These are phyloP conservation scores for Eutypa lata DNA, from an alignment of 2,329 filamentous ascomycete genomes.

Conservation along the genomic window DNA sequence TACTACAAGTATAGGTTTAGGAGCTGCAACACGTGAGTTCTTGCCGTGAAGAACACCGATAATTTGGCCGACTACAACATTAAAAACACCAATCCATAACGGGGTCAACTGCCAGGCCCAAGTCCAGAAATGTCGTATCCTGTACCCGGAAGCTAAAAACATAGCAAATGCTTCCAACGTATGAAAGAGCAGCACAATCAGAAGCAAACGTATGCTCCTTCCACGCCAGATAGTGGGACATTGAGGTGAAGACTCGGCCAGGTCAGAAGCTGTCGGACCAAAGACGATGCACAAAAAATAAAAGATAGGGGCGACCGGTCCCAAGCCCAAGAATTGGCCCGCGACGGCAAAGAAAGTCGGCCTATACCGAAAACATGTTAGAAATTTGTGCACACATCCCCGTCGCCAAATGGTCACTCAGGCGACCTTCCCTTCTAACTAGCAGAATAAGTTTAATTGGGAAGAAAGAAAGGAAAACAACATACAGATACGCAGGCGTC, in stretches of 20 bases:
- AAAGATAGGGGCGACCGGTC: slow-evolving; percentile 9
- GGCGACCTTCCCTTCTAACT: too few species aligned
- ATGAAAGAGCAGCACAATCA: slow-evolving; percentile 16
- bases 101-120: slow-evolving; percentile 24
- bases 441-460: too few species aligned
- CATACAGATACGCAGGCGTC: slow-evolving; percentile 11
- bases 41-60: not conserved
- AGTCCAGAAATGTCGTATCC: slow-evolving; percentile 19
- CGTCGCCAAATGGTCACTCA: too few species aligned
- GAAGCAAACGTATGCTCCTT: slow-evolving; percentile 7
- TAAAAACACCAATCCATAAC: slow-evolving; percentile 18
- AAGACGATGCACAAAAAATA: slow-evolving; percentile 15
- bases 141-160: slow-evolving; percentile 11
- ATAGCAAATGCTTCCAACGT: slow-evolving; percentile 14
- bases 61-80: slow-evolving; percentile 4
- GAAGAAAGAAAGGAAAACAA: not conserved
- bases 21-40: not conserved
- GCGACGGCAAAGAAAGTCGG: slow-evolving; percentile 11
- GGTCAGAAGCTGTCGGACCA: slow-evolving; percentile 8
- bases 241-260: slow-evolving; percentile 2
- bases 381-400: too few species aligned
- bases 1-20: slow-evolving; percentile 1
- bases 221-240: slow-evolving; percentile 2
- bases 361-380: too few species aligned
- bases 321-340: slow-evolving; percentile 10